These are phyloP conservation scores for Populus hybrid DNA, from an alignment of 441 rosid species.

Conservation along the genomic window DNA sequence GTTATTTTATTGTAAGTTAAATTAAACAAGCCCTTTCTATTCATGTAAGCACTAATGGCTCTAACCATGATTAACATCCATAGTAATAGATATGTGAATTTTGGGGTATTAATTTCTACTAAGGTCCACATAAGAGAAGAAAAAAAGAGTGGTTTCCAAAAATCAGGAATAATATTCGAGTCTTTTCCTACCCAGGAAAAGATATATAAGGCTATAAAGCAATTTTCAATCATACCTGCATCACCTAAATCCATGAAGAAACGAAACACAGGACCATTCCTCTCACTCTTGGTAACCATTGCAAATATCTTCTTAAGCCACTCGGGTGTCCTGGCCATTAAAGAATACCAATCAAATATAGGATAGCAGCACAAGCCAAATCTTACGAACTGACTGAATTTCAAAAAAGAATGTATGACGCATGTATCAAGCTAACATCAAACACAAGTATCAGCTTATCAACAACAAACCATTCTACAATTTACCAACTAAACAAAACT, in stretches of 20 bases:
- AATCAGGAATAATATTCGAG: neutral
- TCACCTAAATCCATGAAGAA: constrained; percentile 96
- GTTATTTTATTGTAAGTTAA: neutral
- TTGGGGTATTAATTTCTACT: neutral
- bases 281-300: constrained; percentile 69
- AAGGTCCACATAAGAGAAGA: neutral
- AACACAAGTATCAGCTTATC: neutral
- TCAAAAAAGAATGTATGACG: neutral
- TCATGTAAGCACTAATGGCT: neutral
- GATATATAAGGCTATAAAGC: neutral
- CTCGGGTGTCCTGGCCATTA: constrained; percentile 63
- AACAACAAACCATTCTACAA: neutral
- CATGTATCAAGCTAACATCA: neutral
- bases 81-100: neutral
- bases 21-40: neutral
- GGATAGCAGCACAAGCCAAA: neutral
- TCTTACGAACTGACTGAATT: neutral
- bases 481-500: neutral
- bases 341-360: constrained; percentile 1
- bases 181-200: neutral
- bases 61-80: neutral
- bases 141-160: neutral
- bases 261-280: constrained; percentile 87
- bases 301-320: constrained; percentile 94
- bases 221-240: constrained; percentile 50